phyloP scores from a whole-genome alignment of 1,139 yeast genomes.

The Hyphopichia wangnamkhiaoensis region DNA sequence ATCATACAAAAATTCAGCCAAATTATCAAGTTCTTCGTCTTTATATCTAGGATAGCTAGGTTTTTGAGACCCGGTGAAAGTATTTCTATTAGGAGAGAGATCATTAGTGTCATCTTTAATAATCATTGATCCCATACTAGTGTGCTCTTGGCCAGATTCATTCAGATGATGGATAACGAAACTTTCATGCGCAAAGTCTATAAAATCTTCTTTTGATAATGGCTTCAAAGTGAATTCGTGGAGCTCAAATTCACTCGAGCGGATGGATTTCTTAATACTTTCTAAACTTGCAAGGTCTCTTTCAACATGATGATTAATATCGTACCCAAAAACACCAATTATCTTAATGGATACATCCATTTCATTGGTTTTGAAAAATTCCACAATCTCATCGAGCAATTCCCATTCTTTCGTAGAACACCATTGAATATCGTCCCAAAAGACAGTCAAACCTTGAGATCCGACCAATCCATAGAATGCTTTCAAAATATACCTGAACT shows the following conservation, averaged over 20 bases:
- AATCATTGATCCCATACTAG: conserved; percentile 4
- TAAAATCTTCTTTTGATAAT: conserved; percentile 9
- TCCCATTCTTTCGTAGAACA: conserved; percentile 33
- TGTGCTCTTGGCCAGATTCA: not conserved
- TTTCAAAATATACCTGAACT: conserved; percentile 46
- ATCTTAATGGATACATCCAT: conserved; percentile 18
- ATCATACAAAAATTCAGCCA: conserved; percentile 8
- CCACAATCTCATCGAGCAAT: conserved; percentile 30
- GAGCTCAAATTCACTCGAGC: conserved; percentile 7
- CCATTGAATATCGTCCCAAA: conserved; percentile 53
- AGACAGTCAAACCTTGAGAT: conserved; percentile 44
- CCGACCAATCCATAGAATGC: conserved; percentile 44
- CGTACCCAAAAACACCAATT: conserved; percentile 16
- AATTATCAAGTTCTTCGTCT: conserved; percentile 2
- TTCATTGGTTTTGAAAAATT: conserved; percentile 22
- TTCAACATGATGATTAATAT: conserved; percentile 1
- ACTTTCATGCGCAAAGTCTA: conserved; percentile 13
- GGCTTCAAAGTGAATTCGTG: conserved; percentile 10
- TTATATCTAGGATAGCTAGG: not conserved
- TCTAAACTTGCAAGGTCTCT: conserved; percentile 3
- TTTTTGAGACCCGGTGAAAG: not conserved
- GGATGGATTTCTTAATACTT: conserved; percentile 7
- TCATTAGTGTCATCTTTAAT: not conserved
- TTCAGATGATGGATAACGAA: conserved; percentile 1
- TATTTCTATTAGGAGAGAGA: not conserved